A percentile compares a stretch with the other conserved stretches of the same genome.
Conservation (phyloP, 2,329 filamentous ascomycete species). For the Boeremia exigua region DNA sequence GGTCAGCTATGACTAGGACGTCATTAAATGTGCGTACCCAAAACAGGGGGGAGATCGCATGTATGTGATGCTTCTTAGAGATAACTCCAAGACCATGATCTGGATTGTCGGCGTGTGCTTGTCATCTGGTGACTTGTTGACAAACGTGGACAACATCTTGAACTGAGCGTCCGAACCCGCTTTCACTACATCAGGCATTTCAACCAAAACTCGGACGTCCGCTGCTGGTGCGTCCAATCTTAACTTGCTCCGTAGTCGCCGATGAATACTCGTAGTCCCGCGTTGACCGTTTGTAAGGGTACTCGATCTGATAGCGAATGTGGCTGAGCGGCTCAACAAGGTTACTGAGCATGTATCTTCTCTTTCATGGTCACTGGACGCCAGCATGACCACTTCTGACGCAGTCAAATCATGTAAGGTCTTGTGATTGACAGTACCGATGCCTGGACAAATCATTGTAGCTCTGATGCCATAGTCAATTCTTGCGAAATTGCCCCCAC, state of each 20-base stretch:
- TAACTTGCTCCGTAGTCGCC: neutral
- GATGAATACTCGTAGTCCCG: neutral
- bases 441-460: neutral
- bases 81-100: neutral
- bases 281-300: neutral
- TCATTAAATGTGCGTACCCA: neutral
- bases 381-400: neutral
- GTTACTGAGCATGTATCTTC: neutral
- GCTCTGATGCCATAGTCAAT: neutral
- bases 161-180: neutral
- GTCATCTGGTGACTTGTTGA: neutral
- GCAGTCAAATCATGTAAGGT: neutral
- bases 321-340: neutral
- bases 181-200: neutral
- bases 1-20: neutral
- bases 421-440: neutral
- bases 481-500: neutral
- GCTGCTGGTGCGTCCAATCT: neutral
- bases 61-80: neutral
- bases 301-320: neutral
- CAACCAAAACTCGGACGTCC: neutral
- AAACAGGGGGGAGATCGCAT: neutral
- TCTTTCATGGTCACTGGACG: neutral
- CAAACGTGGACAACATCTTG: neutral
- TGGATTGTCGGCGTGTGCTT: neutral